Percentiles rank a stretch among this genome's conserved stretches.
phyloP scores from a whole-genome alignment of 148 eudicot genomes.

The Drosera capensis region DNA sequence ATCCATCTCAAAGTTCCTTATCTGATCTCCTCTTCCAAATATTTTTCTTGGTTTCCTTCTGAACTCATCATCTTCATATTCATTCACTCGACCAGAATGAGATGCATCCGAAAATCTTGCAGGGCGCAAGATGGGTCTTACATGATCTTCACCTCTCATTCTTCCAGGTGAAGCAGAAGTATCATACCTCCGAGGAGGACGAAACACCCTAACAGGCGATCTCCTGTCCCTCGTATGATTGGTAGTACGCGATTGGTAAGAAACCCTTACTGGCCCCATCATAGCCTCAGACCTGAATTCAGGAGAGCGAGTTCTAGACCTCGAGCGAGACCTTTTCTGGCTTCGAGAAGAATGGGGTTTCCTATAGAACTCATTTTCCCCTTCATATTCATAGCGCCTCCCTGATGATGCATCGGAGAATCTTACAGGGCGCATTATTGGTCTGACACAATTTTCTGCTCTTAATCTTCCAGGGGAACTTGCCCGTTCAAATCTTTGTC shows the following conservation, averaged over 20 bases:
- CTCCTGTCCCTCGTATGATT: constrained; percentile 24
- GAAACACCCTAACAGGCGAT: constrained; percentile 32
- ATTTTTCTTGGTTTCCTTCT: constrained; percentile 24
- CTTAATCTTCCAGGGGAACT: constrained; percentile 10
- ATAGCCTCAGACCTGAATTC: constrained; percentile 38
- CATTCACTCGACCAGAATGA: no score
- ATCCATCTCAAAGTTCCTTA: constrained; percentile 20
- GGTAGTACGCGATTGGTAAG: constrained; percentile 10
- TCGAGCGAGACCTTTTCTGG: constrained; percentile 38
- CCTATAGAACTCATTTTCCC: constrained; percentile 6
- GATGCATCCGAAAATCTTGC: no score
- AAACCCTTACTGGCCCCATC: constrained; percentile 25
- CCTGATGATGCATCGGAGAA: constrained; percentile 12
- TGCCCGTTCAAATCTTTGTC: constrained; percentile 10
- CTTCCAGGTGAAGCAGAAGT: constrained; percentile 21
- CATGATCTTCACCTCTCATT: constrained; percentile 17
- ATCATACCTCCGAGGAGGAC: constrained; percentile 23
- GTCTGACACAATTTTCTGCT: constrained; percentile 11
- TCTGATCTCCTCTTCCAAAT: constrained; percentile 24
- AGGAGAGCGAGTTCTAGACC: constrained; percentile 51
- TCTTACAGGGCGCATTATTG: constrained; percentile 13
- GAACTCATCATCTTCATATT: constrained; percentile 18
- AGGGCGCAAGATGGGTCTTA: constrained; percentile 20
- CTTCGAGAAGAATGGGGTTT: constrained; percentile 16
- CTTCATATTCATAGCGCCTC: constrained; percentile 12